Evolutionary conservation across 1,284 basidiomycete genomes (phyloP), one percentile per base, ranked within the genome.

Genomic region (Puccinia coronata): DNA sequence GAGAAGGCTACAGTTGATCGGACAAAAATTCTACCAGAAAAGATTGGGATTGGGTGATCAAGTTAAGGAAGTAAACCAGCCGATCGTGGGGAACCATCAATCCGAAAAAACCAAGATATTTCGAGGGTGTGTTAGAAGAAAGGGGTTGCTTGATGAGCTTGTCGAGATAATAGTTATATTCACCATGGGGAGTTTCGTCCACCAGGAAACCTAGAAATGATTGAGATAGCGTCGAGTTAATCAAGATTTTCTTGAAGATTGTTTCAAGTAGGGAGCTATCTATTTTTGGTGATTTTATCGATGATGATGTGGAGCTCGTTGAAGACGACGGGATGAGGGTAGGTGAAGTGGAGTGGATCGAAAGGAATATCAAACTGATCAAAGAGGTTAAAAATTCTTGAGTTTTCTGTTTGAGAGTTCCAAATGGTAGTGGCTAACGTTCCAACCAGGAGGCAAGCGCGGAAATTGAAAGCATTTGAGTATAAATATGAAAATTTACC

Each of bases 341-440:
- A 18, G 75, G 75, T 77, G 75, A 77, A 39, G 39, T 65, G 23
- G 61, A 36, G 61, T 77, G 59, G 31, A 49, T 77, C 41, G 61
- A 65, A 53, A 77, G 39, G 28, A 77, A 77, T 20, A 65, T 53
- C 34, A 53, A 77, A 53, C 34, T 53, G n/a, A 77, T 63, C 41
- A 77, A 55, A 23, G 20, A 39, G 3, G 75, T 18, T 23, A 77
- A 65, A 55, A 77, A 77, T n/a, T 77, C 47, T 5, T 49, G 39
- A 12, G 59, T 65, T 63, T 67, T 43, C n/a, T 31, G 47, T 51
- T 63, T 59, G 18, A 77, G 49, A 39, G 20, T 49, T 65, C 34
- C 75, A 39, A 77, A 65, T 41, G 75, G 75, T 51, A 77, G 28
- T 23, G 75, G 75, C 75, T 77, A 14, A 51, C 51, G 39, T 14